Base-by-base conservation (phyloP, 768 basidiomycete species). In the Phylloporus scabripes region DNA sequence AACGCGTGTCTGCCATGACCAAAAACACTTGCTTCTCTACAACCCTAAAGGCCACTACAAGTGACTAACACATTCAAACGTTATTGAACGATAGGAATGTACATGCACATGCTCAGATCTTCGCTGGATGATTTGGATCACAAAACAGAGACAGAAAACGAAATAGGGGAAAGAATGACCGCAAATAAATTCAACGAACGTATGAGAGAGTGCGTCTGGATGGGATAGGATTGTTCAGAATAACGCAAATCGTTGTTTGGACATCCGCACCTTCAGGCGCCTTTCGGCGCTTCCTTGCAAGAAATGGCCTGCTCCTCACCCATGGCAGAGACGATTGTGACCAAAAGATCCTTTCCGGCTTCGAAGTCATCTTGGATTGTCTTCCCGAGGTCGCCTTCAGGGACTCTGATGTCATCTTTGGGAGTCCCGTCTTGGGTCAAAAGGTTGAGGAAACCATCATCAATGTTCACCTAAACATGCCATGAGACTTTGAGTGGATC, bases 371-470 rank as follows among this genome's bases (percentile, higher is more conserved):
- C 24, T 61, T 74, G 50, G 58, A 98, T 92, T 45, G 84, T 68
- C 48, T 72, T 70, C 55, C 96, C 96, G 41, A 97, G 56, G 5
- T 89, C 83, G 48, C 80, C 72, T 53, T 97, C 95, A 26, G 95
- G 96, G 55, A 98, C 71, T 67, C 83, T 86, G 71, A 99, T 90
- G 73, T 99, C 95, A 65, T 97, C 91, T 74, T 96, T 97, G 62
- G 86, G 3, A 57, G 59, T 59, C 48, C 92, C 92, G 42, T 95
- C 93, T 60, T 62, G 39, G 59, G 74, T 79, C 88, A 99, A 87
- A 62, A 99, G 80, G 81, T 92, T 96, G 65, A 99, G 84, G 80
- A 85, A 96, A 55, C 82, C 90, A 46, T 96, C 95, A 59, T 95
- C 92, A 60, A 96, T 80, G 78, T 93, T 85, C 66, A 87, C 77